Percentiles rank a stretch among this genome's conserved stretches.
phyloP scores from a whole-genome alignment of 1,139 yeast species.

The Blastobotrys illinoisensis region DNA sequence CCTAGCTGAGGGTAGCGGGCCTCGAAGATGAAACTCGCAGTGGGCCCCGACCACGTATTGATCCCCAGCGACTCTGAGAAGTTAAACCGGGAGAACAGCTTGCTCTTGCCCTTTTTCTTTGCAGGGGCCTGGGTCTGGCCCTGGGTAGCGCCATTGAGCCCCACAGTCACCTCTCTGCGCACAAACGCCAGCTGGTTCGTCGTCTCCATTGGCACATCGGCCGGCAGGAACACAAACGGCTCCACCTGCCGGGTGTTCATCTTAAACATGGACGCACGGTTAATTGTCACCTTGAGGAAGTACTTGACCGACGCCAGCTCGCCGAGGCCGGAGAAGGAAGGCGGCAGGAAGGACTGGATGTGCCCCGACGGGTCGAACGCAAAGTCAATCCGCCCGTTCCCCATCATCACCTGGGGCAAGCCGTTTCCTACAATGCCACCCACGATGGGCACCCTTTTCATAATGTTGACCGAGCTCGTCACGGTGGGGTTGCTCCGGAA shows the following conservation, averaged over 20 bases:
- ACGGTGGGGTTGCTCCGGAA: neutral
- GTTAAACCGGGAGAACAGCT: constrained; percentile 2
- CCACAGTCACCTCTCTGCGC: constrained; percentile 24
- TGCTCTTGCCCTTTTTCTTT: constrained; percentile 4
- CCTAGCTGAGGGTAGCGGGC: constrained; percentile 23
- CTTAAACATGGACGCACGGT: constrained; percentile 48
- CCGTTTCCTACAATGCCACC: constrained; percentile 4
- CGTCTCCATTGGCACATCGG: constrained; percentile 38
- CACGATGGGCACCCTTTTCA: neutral
- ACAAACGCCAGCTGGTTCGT: constrained; percentile 24
- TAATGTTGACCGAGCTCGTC: neutral
- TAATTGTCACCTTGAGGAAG: constrained; percentile 56
- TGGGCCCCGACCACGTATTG: constrained; percentile 9
- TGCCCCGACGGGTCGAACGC: constrained; percentile 35
- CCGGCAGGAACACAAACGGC: constrained; percentile 51
- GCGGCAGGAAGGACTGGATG: constrained; percentile 46
- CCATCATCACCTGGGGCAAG: constrained; percentile 31
- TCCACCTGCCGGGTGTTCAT: constrained; percentile 44
- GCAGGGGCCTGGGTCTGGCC: constrained; percentile 1
- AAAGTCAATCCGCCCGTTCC: constrained; percentile 29
- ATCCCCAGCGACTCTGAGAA: constrained; percentile 17
- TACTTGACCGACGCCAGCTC: constrained; percentile 46
- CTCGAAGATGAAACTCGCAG: constrained; percentile 23
- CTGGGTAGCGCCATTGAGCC: constrained; percentile 8
- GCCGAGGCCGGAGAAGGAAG: constrained; percentile 47